These are phyloP conservation scores for Phoma sp. DNA, from an alignment of 2,329 filamentous ascomycete genomes.

Conservation along the genomic window DNA sequence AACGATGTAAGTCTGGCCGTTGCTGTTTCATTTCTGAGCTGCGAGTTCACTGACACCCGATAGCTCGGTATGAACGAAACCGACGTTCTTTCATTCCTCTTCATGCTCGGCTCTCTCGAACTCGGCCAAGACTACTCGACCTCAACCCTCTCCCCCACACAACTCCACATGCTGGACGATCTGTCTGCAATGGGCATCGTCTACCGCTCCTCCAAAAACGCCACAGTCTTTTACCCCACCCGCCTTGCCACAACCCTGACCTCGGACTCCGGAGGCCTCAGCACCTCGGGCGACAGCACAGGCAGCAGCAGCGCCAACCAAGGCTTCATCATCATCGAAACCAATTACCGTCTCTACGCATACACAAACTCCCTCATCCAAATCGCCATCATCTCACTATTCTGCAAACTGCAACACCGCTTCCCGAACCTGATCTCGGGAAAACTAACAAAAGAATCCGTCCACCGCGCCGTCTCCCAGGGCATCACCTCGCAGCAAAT, in stretches of 20 bases:
- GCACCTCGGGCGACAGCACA: conserved; percentile 62
- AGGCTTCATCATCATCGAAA: conserved; percentile 95
- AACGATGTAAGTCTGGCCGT: conserved; percentile 58
- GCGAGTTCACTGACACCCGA: conserved; percentile 5
- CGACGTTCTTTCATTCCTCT: conserved; percentile 94
- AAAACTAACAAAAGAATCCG: conserved; percentile 85
- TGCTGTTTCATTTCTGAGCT: background rate
- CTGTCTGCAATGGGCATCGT: conserved; percentile 93
- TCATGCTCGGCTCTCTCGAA: conserved; percentile 91
- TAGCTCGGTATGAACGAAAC: conserved; percentile 79
- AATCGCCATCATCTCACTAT: conserved; percentile 91
- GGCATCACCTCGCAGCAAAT: conserved; percentile 97
- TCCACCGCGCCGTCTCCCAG: conserved; percentile 83
- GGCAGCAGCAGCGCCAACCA: conserved; percentile 54
- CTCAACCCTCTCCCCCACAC: conserved; percentile 77
- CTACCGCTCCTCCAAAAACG: conserved; percentile 62
- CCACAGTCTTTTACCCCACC: conserved; percentile 79
- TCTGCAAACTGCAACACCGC: conserved; percentile 84
- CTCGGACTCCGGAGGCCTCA: conserved; percentile 73
- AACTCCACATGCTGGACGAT: conserved; percentile 87
- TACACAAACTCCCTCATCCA: conserved; percentile 94
- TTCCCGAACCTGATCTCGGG: conserved; percentile 95
- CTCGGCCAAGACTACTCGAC: conserved; percentile 92
- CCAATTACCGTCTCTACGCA: conserved; percentile 96
- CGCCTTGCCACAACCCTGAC: conserved; percentile 93